These are phyloP conservation scores for Pascua guehoae DNA, from an alignment of 1,284 basidiomycete species.

Conservation along the genomic window DNA sequence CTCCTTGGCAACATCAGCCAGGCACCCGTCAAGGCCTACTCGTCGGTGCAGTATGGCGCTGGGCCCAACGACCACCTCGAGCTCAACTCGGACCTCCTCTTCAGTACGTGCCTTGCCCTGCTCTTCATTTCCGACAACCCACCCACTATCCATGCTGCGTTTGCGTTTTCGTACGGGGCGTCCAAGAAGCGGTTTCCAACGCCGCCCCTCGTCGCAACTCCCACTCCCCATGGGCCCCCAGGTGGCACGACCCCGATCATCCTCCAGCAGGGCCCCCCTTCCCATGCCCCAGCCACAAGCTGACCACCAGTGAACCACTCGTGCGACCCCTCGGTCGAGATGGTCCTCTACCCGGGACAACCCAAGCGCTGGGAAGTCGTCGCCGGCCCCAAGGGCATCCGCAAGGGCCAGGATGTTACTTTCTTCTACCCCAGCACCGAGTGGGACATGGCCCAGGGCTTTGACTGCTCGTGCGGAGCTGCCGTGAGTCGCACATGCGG, in stretches of 20 bases:
- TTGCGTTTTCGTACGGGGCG: neutral
- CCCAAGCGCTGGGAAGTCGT: conserved; percentile 51
- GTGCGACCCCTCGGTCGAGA: conserved; percentile 60
- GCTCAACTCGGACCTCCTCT: conserved; percentile 63
- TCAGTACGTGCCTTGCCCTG: conserved; percentile 39
- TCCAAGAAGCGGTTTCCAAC: too few species aligned
- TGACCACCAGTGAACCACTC: conserved; percentile 60
- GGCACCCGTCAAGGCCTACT: conserved; percentile 47
- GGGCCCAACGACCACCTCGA: conserved; percentile 58
- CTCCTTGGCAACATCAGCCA: conserved; percentile 34
- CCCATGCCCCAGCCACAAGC: neutral
- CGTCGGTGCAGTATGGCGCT: conserved; percentile 49
- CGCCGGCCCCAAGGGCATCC: conserved; percentile 42
- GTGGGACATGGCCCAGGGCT: conserved; percentile 67
- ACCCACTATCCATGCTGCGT: neutral
- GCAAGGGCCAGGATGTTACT: conserved; percentile 52
- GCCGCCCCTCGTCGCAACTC: too few species aligned
- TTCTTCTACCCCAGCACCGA: conserved; percentile 69
- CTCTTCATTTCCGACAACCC: neutral
- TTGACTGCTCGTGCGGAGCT: conserved; percentile 58
- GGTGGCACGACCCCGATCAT: neutral
- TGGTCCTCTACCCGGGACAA: conserved; percentile 55
- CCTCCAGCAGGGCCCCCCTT: neutral
- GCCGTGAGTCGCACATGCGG: conserved; percentile 29
- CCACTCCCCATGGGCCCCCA: neutral